Conservation (phyloP, 371 early-diverging fungal species). For the Saksenaea vasiformis region DNA sequence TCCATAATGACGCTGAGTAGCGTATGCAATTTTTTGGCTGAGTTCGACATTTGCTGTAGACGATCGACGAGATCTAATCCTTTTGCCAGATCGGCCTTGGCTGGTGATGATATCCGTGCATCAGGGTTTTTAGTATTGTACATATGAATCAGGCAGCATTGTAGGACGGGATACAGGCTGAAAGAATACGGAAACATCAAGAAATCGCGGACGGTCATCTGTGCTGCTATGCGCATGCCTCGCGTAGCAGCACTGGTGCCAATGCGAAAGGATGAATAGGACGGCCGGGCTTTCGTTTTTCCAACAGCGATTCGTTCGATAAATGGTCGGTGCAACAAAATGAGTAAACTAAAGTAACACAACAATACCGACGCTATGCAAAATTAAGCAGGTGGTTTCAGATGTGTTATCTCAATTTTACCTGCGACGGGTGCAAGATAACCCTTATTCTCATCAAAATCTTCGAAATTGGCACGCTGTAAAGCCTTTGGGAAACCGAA, state of each 20-base stretch:
- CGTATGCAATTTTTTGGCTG: slow-evolving; percentile 30
- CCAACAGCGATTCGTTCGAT: slow-evolving; percentile 31
- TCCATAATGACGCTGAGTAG: slow-evolving; percentile 37
- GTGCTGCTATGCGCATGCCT: slow-evolving; percentile 41
- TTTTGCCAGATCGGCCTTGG: slow-evolving; percentile 37
- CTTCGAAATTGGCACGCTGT: slow-evolving; percentile 16
- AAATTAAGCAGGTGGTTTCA: not conserved
- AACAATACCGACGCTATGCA: slow-evolving; percentile 35
- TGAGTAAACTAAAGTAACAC: slow-evolving; percentile 43
- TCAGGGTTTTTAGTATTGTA: slow-evolving; percentile 47
- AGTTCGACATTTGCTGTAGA: slow-evolving; percentile 33
- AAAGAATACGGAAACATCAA: slow-evolving; percentile 50
- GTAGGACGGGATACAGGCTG: slow-evolving; percentile 45
- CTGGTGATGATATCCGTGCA: slow-evolving; percentile 31
- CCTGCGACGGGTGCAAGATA: slow-evolving; percentile 44
- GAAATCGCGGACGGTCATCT: slow-evolving; percentile 37
- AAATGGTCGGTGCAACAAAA: slow-evolving; percentile 51
- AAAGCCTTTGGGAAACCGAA: slow-evolving; percentile 41
- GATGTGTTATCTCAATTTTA: slow-evolving; percentile 12
- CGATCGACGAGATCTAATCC: slow-evolving; percentile 33
- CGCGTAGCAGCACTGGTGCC: slow-evolving; percentile 48
- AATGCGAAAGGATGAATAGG: slow-evolving; percentile 45
- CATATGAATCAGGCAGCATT: slow-evolving; percentile 48
- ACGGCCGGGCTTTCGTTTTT: slow-evolving; percentile 23
- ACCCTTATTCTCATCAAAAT: slow-evolving; percentile 18